These are phyloP conservation scores for Calonectria montana DNA, from an alignment of 2,329 filamentous ascomycete species.

Conservation along the genomic window DNA sequence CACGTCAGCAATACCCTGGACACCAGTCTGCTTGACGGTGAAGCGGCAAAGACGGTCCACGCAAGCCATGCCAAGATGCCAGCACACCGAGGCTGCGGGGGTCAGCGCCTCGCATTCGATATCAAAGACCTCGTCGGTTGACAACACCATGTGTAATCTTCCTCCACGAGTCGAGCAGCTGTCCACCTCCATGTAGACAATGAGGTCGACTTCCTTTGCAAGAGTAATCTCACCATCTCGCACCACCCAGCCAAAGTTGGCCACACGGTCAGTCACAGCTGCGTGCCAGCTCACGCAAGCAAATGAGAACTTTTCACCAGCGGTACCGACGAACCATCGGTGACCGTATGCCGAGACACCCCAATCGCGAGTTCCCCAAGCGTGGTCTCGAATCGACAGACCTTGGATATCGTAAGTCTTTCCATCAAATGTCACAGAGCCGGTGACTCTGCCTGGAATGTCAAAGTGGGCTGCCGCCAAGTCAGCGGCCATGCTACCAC, in stretches of 20 bases:
- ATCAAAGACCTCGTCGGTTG: background rate
- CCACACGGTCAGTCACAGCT: background rate
- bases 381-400: background rate
- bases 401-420: slow-evolving; percentile 2
- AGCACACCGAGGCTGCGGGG: background rate
- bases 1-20: background rate
- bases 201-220: background rate
- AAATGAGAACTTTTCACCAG: background rate
- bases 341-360: background rate
- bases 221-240: slow-evolving; percentile 1
- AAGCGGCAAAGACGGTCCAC: slow-evolving; percentile 1
- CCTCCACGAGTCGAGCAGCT: background rate
- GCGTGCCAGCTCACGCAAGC: slow-evolving; percentile 2
- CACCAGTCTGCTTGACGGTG: slow-evolving; percentile 1
- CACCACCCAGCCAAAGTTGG: slow-evolving; percentile 10
- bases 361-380: slow-evolving; percentile 7
- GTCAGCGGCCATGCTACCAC: background rate
- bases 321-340: slow-evolving; percentile 6
- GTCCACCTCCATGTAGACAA: background rate
- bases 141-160: background rate
- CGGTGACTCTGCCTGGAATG: background rate
- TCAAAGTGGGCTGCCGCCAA: slow-evolving; percentile 6
- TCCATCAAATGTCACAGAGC: background rate
- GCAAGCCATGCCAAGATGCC: slow-evolving; percentile 8
- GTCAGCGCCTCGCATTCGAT: background rate